These are phyloP conservation scores for Sugiyamaella grinbergsii DNA, from an alignment of 1,139 yeast species.

Conservation along the genomic window DNA sequence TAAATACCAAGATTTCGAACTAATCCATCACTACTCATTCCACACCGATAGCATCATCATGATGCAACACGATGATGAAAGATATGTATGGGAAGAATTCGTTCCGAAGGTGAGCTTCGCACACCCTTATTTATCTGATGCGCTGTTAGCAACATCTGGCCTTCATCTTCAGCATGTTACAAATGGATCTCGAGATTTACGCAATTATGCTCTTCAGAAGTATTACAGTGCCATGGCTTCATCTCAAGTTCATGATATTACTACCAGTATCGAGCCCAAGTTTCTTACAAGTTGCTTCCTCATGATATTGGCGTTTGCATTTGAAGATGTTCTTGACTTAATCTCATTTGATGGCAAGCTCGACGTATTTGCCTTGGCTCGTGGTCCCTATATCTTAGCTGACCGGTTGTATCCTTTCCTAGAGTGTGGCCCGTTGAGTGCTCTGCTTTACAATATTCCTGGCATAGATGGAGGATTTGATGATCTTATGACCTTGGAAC, in stretches of 20 bases:
- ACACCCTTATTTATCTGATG: conserved; percentile 25
- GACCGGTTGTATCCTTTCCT: conserved; percentile 23
- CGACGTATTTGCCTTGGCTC: conserved; percentile 29
- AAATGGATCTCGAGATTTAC: conserved; percentile 23
- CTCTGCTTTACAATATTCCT: conserved; percentile 16
- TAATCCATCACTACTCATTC: conserved; percentile 25
- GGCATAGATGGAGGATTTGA: conserved; percentile 8
- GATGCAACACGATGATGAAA: conserved; percentile 20
- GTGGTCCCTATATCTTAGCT: conserved; percentile 31
- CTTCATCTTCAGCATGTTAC: conserved; percentile 27
- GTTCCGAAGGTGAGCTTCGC: conserved; percentile 29
- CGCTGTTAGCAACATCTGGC: conserved; percentile 29
- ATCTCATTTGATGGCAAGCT: conserved; percentile 23
- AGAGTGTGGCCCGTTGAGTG: conserved; percentile 19
- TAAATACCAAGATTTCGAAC: conserved; percentile 24
- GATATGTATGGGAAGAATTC: conserved; percentile 25
- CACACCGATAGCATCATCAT: conserved; percentile 23
- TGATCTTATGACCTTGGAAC: not conserved
- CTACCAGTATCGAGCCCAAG: conserved; percentile 25
- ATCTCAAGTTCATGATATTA: conserved; percentile 22
- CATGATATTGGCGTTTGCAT: conserved; percentile 32
- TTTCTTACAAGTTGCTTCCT: conserved; percentile 30
- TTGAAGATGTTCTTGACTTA: conserved; percentile 29
- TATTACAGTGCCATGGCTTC: conserved; percentile 26
- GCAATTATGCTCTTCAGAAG: conserved; percentile 27